These are phyloP conservation scores for Apiospora sp. DNA, from an alignment of 2,329 filamentous ascomycete species.

Conservation along the genomic window DNA sequence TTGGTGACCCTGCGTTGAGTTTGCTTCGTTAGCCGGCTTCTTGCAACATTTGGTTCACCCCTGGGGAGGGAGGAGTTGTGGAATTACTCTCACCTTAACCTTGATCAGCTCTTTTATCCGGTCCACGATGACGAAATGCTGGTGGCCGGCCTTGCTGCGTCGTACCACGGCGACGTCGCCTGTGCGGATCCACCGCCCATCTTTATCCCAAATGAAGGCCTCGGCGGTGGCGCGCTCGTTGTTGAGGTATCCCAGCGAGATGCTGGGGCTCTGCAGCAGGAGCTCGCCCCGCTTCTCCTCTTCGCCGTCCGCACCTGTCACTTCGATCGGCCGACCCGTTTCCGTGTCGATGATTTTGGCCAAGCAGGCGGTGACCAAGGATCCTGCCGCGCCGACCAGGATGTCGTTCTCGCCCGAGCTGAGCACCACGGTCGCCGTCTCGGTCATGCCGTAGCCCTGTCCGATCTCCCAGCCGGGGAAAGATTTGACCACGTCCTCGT, in stretches of 20 bases:
- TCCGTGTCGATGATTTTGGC: constrained; percentile 74
- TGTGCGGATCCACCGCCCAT: constrained; percentile 81
- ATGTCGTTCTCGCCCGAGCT: constrained; percentile 69
- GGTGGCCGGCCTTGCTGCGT: constrained; percentile 69
- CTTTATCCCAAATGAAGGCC: constrained; percentile 73
- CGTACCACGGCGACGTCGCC: constrained; percentile 83
- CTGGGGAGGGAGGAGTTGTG: background rate
- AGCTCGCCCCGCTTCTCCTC: constrained; percentile 80
- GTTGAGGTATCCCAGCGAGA: constrained; percentile 85
- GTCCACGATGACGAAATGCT: constrained; percentile 88
- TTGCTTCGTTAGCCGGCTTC: background rate
- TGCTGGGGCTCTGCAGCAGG: constrained; percentile 76
- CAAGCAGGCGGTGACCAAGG: constrained; percentile 69
- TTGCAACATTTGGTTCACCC: background rate
- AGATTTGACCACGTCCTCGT: constrained; percentile 56
- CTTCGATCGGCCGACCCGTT: constrained; percentile 2
- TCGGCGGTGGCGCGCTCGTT: constrained; percentile 84
- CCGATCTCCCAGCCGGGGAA: constrained; percentile 65
- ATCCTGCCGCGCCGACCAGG: constrained; percentile 75
- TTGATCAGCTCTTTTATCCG: constrained; percentile 65
- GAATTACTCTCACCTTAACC: constrained; percentile 50
- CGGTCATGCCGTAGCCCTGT: constrained; percentile 81
- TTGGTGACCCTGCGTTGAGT: constrained; percentile 67
- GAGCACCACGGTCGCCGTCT: constrained; percentile 75
- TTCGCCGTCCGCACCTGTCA: constrained; percentile 69